Evolutionary conservation across 108 stramenopile species (phyloP), one percentile per base, ranked within the genome.

Genomic region (Fragilaria crotonensis): DNA sequence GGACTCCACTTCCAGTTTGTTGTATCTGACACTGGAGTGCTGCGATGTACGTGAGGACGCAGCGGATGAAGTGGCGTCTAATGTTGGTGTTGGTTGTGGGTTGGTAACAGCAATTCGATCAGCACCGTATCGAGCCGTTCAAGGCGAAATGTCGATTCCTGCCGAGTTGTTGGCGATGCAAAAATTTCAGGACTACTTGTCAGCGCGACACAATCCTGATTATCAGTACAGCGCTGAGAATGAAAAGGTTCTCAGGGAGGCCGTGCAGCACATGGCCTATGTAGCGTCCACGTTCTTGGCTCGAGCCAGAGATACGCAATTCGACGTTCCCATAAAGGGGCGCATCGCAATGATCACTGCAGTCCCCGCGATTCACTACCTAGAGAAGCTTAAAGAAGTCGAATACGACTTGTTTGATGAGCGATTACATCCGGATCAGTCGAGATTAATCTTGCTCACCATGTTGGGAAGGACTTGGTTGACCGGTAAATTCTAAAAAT

Each of bases 41-140:
- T 47, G 52, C 1, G 77, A 66, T 30, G 76, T 83, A 21, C 70
- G 83, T 36, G 80, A 90, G 25, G 85, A 90, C 33, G 67, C 64
- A 30, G 69, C 81, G 5, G 89, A 90, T 63, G 28, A 48, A 29
- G 79, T 80, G 0, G 85, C 83, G 17, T 78, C 83, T 29, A 70
- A 85, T 63, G 81, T 80, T 25, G 89, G 89, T 4, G 81, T 86
- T 0, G 83, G 81, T n/a, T 71, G 86, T 11, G 89, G 89, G 2
- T 53, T 90, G 17, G 62, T 73, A 18, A 87, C 75, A 5, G 81
- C 83, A 19, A 51, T 90, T 0, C 72, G 89, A 52, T 77, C 80
- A 0, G 77, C 81, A 25, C 62, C 68, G 11, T 70, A 80, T 55
- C 72, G 83, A 11, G 74, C 66, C 0, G 29, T 71, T 11, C 73